phyloP scores from a whole-genome alignment of 1,139 yeast species.

The Yamadazyma trypodendri region DNA sequence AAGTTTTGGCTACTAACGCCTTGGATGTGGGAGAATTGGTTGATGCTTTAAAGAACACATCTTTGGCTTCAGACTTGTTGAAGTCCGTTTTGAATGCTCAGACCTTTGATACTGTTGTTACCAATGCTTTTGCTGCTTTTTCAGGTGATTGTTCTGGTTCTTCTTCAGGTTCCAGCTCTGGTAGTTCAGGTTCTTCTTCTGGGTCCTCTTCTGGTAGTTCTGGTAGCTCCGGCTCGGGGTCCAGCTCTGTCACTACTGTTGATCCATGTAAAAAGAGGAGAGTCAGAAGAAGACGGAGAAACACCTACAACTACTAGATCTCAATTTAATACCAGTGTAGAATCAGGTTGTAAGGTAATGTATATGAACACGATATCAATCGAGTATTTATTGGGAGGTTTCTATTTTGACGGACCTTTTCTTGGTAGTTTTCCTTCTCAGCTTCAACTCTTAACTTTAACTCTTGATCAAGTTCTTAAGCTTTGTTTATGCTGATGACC shows the following conservation, averaged over 20 bases:
- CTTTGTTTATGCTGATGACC: too few species aligned
- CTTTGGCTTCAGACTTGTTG: slow-evolving; percentile 36
- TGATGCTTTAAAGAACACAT: slow-evolving; percentile 36
- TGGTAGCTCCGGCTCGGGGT: too few species aligned
- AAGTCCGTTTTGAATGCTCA: slow-evolving; percentile 32
- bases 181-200: slow-evolving; percentile 15
- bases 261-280: slow-evolving; percentile 37
- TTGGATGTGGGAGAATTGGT: slow-evolving; percentile 28
- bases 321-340: background rate
- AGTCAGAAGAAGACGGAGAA: slow-evolving; percentile 37
- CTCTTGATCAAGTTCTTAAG: too few species aligned
- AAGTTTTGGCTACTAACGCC: slow-evolving; percentile 31
- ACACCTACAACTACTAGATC: slow-evolving; percentile 23
- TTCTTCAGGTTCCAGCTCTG: slow-evolving; percentile 6
- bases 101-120: slow-evolving; percentile 38
- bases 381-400: too few species aligned
- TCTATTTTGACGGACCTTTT: too few species aligned
- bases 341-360: too few species aligned
- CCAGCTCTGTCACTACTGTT: too few species aligned
- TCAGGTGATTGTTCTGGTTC: slow-evolving; percentile 35
- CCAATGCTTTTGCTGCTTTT: slow-evolving; percentile 44
- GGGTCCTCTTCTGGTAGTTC: slow-evolving; percentile 8
- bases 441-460: too few species aligned
- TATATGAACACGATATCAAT: too few species aligned
- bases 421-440: too few species aligned